Evolutionary conservation across 1,284 basidiomycete species (phyloP).

Genomic region (Exobasidium rhododendri): DNA sequence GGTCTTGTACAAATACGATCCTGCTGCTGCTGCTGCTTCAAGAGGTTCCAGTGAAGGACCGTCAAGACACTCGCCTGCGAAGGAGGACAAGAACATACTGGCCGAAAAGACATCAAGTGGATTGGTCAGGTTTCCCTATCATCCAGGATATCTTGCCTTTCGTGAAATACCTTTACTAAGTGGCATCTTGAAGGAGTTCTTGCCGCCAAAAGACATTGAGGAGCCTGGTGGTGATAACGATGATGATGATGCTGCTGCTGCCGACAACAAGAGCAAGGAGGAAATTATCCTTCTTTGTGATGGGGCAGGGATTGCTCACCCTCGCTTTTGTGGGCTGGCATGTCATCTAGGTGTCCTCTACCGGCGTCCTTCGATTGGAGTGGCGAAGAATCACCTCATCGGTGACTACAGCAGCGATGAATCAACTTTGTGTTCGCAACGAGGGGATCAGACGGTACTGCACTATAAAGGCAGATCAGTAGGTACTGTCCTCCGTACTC

Average conservation of each 20-base stretch:
- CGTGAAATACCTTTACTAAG: slow-evolving; percentile 3
- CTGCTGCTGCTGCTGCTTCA: background rate
- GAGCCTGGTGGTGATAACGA: background rate
- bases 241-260: no score
- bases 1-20: background rate
- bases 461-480: background rate
- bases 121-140: background rate
- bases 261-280: no score
- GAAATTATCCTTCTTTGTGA: slow-evolving; percentile 5
- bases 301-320: slow-evolving; percentile 6
- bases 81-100: background rate
- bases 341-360: slow-evolving; percentile 8
- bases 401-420: background rate
- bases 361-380: slow-evolving; percentile 2
- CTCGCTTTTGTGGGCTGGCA: background rate
- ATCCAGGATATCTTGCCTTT: slow-evolving; percentile 6
- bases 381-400: slow-evolving; percentile 3
- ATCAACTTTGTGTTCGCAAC: slow-evolving; percentile 23
- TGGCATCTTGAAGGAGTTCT: background rate
- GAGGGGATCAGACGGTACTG: background rate
- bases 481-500: slow-evolving; percentile 10
- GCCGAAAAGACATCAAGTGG: background rate
- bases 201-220: background rate
- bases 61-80: background rate
- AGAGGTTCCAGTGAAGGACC: no score